Evolutionary conservation across 2,329 filamentous ascomycete genomes (phyloP), one percentile per base, ranked within the genome.

Genomic region (Biscogniauxia sp.): DNA sequence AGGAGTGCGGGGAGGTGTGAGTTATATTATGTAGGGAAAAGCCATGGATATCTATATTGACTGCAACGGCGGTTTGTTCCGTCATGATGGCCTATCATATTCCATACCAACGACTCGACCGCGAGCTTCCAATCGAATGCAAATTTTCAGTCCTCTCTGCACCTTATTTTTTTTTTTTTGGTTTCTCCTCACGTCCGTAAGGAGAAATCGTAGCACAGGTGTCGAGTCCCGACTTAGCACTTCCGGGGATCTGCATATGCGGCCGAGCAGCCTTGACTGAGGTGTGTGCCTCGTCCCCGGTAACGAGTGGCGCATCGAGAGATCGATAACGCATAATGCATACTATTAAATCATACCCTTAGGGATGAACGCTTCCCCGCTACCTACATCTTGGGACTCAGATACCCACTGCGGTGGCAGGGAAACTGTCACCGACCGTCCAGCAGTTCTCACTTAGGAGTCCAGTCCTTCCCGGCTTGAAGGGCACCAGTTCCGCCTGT

Each of bases 111-210:
- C 37, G 55, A 57, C 7, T 37, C 17, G 41, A 54, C 58, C 20
- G 55, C 59, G 58, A 63, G 53, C 60, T 59, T 57, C 62, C 64
- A 63, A 62, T 60, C 57, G 64, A 61, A 65, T 61, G 55, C 59
- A 59, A 55, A 59, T 53, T 63, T 56, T 56, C 55, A 28, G 58
- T 53, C 32, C 54, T 37, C 53, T 55, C n/a, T 23, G 11, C 28
- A 32, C 37, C 23, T 23, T 23, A 23, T 45, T 45, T 45, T 45
- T 15, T 41, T 41, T 15, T 15, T 41, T 41, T 13, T 41, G 5
- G 13, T 17, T 56, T 49, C 63, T 66, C 62, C 64, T 66, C 63
- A 64, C 57, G 51, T 54, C 64, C 66, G 55, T 58, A 70, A 64
- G 55, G 57, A 61, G 62, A 54, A 57, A 58, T 59, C 25, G 52